Evolutionary conservation across 352 stramenopile genomes (phyloP).

Genomic region (Phytophthora cajani): DNA sequence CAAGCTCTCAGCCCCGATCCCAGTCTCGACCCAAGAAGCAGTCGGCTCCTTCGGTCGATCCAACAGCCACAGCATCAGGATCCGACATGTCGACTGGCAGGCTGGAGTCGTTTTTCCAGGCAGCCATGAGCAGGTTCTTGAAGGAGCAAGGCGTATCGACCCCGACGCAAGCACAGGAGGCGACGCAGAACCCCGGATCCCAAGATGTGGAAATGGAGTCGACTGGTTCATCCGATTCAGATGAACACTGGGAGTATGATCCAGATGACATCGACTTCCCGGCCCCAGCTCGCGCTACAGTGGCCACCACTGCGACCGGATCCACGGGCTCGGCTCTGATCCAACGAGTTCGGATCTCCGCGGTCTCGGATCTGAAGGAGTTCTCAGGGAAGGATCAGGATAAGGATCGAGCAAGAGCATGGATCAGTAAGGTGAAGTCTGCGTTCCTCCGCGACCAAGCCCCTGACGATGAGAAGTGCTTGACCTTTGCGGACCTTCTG

Average conservation of each 20-base stretch:
- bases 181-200: too few relatives aligned
- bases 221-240: too few relatives aligned
- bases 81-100: neutral
- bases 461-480: neutral
- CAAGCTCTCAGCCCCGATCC: too few relatives aligned
- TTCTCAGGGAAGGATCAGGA: conserved; percentile 5
- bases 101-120: neutral
- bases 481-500: conserved; percentile 5
- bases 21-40: too few relatives aligned
- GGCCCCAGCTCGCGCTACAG: neutral
- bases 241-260: neutral
- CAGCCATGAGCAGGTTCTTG: neutral
- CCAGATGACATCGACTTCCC: neutral
- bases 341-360: neutral
- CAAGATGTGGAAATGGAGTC: too few relatives aligned
- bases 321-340: neutral
- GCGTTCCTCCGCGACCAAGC: neutral
- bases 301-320: neutral
- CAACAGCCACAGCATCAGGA: neutral
- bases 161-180: neutral
- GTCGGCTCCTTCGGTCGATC: neutral
- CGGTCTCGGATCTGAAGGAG: conserved; percentile 13
- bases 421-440: conserved; percentile 6
- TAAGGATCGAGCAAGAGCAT: neutral
- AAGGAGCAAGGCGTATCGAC: neutral